Base-by-base conservation (phyloP, 2,329 filamentous ascomycete genomes). In the Ophiostoma fasciatum region DNA sequence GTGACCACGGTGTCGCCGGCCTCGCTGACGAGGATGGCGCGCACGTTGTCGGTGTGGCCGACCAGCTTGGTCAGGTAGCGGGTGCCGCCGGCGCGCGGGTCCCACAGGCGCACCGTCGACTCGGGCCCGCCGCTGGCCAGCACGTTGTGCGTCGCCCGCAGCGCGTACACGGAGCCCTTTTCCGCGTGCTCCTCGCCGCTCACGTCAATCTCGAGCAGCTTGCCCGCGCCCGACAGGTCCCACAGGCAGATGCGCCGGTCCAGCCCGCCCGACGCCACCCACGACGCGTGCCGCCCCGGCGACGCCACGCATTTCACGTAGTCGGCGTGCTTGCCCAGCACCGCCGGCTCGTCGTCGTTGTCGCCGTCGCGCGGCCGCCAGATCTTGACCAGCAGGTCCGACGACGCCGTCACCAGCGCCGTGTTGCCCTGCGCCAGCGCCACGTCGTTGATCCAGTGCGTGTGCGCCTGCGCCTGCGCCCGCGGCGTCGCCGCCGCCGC, bases 361-460 rank as follows among this genome's bases (percentile, higher is more conserved):
- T 72, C 63, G 31, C 72, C 72, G 18, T 71, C 69, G 43, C 75
- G 64, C 7, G 88, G 88, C 38, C 87, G 74, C 90, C 87, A 94
- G 49, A 93, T 62, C 57, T 93, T 90, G 53, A 94, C 85, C 8
- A 84, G 85, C 42, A 90, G 75, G 55, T 94, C 87, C n/a, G 87
- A 93, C 5, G 85, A 94, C 15, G 82, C 85, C 9, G 87, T 92
- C 22, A 94, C 79, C 33, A 94, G 66, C 17, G 82, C 81, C 14
- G 74, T 66, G 50, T 87, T 83, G 49, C 77, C 73, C 51, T 85
- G 74, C 7, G 80, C 80, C 37, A 94, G 70, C 17, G 77, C 73
- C 44, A 94, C 82, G 56, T 94, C 87, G 59, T 94, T 94, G 60
- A 94, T 79, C 87, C 87, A 94, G 57, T 93, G 84, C 34, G 84